Conservation (phyloP, 2,329 filamentous ascomycete genomes). For the Proliferodiscus dingleyae region DNA sequence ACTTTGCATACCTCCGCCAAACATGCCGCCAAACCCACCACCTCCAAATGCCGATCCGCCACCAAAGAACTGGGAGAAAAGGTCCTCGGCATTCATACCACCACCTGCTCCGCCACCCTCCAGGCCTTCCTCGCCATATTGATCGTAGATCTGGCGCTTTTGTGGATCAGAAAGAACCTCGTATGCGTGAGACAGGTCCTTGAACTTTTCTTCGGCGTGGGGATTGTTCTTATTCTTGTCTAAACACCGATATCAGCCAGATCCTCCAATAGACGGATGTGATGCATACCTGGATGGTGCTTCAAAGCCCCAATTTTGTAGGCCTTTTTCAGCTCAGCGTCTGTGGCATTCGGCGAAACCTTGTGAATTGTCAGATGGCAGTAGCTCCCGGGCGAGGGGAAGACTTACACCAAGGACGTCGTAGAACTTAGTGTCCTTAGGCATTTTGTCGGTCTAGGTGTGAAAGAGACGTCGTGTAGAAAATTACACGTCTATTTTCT, state of each 20-base stretch:
- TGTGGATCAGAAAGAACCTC: conserved; percentile 89
- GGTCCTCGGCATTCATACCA: conserved; percentile 92
- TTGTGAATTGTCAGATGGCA: conserved; percentile 37
- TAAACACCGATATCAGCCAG: conserved; percentile 34
- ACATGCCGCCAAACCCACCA: conserved; percentile 71
- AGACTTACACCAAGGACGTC: conserved; percentile 68
- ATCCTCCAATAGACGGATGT: conserved; percentile 3
- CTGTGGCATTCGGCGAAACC: conserved; percentile 74
- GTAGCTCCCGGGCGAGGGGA: conserved; percentile 6
- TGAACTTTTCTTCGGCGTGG: conserved; percentile 94
- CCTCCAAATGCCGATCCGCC: conserved; percentile 60
- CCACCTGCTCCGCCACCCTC: conserved; percentile 76
- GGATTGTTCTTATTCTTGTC: conserved; percentile 97
- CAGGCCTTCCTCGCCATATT: conserved; percentile 95
- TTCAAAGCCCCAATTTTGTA: conserved; percentile 82
- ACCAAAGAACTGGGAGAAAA: conserved; percentile 97
- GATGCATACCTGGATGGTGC: conserved; percentile 71
- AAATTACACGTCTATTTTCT: neutral
- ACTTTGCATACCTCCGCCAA: conserved; percentile 69
- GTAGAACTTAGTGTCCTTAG: conserved; percentile 75
- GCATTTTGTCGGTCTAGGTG: conserved; percentile 51
- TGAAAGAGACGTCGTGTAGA: conserved; percentile 8
- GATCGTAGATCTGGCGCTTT: conserved; percentile 89
- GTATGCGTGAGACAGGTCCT: conserved; percentile 93
- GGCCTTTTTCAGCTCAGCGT: conserved; percentile 84